These are phyloP conservation scores for Catharanthus roseus DNA, from an alignment of 257 asterid species.

Conservation along the genomic window DNA sequence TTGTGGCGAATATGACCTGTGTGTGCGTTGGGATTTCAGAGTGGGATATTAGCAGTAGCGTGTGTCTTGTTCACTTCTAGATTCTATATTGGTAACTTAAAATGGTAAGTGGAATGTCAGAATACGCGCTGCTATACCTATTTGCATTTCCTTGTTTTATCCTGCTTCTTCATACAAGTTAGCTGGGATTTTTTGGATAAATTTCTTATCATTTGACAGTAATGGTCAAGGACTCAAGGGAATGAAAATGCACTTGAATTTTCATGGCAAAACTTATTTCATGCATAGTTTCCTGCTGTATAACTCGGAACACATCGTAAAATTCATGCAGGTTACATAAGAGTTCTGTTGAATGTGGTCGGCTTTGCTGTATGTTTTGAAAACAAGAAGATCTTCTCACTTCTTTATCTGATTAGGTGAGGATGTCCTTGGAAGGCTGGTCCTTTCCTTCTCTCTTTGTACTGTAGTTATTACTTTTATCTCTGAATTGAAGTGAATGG, in stretches of 20 bases:
- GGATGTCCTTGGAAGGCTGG: neutral
- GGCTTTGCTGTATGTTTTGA: slow-evolving; percentile 88
- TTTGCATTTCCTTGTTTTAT: neutral
- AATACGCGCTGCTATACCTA: neutral
- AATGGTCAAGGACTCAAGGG: slow-evolving; percentile 1
- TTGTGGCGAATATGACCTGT: neutral
- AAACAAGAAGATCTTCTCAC: slow-evolving; percentile 71
- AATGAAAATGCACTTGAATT: neutral
- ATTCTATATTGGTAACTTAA: neutral
- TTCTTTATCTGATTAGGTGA: slow-evolving; percentile 79
- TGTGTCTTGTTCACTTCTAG: neutral
- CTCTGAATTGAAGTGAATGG: slow-evolving; percentile 16
- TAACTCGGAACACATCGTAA: neutral
- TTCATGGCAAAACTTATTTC: neutral
- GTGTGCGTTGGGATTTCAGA: neutral
- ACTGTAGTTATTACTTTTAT: neutral
- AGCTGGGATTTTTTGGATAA: neutral
- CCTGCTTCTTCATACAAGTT: neutral
- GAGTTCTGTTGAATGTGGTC: slow-evolving; percentile 76
- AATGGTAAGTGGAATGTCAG: neutral
- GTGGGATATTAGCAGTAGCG: neutral
- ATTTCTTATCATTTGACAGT: neutral
- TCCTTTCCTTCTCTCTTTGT: neutral
- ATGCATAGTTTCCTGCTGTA: neutral
- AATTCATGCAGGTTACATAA: slow-evolving; percentile 51